These are phyloP conservation scores for Coniochaeta sp. DNA, from an alignment of 2,329 filamentous ascomycete species.

Conservation along the genomic window DNA sequence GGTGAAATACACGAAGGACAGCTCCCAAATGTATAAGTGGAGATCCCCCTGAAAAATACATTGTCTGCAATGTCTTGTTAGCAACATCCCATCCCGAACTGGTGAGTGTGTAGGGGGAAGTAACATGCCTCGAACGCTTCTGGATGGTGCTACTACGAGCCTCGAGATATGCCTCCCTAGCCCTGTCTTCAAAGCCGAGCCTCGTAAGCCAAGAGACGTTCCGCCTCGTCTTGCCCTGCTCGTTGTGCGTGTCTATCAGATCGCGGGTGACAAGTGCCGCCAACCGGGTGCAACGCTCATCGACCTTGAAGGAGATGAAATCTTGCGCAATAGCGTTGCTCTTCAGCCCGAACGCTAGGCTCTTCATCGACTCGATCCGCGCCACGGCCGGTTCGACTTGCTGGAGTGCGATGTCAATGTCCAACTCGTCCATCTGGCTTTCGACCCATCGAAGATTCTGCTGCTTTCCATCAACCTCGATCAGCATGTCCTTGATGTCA, in stretches of 20 bases:
- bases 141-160: slow-evolving; percentile 72
- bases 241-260: slow-evolving; percentile 69
- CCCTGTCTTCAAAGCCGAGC: slow-evolving; percentile 84
- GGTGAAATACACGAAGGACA: slow-evolving; percentile 93
- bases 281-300: slow-evolving; percentile 73
- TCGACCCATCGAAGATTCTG: slow-evolving; percentile 96
- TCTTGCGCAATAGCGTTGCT: slow-evolving; percentile 84
- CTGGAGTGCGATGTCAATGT: slow-evolving; percentile 92
- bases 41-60: slow-evolving; percentile 94
- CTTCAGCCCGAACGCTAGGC: slow-evolving; percentile 71
- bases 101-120: too few relatives aligned
- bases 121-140: slow-evolving; percentile 66
- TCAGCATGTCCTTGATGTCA: slow-evolving; percentile 76
- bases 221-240: slow-evolving; percentile 68
- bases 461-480: slow-evolving; percentile 94
- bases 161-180: slow-evolving; percentile 77
- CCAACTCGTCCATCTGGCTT: slow-evolving; percentile 87
- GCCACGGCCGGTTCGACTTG: slow-evolving; percentile 78
- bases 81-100: background rate
- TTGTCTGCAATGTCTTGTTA: slow-evolving; percentile 50
- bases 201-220: slow-evolving; percentile 80
- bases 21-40: slow-evolving; percentile 86
- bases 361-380: slow-evolving; percentile 77
- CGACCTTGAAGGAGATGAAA: slow-evolving; percentile 85
- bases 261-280: slow-evolving; percentile 71